A percentile compares a stretch with the other conserved stretches of the same genome.
phyloP scores from a whole-genome alignment of 2,329 filamentous ascomycete genomes.

The Aciculosporium take region DNA sequence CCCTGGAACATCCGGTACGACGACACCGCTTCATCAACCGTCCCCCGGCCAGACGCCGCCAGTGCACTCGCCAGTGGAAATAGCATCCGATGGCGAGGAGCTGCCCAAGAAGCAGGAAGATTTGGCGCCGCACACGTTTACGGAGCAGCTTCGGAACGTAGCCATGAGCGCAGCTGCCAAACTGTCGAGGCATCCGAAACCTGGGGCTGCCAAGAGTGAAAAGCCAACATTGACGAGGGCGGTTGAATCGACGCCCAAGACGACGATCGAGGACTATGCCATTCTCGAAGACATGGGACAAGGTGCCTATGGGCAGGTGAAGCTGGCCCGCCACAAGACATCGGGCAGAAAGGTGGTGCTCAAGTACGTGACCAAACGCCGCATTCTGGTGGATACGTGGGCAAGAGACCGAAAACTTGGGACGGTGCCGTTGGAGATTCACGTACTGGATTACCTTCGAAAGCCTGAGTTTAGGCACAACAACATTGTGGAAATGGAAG shows the following conservation, averaged over 20 bases:
- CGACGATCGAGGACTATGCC: constrained; percentile 76
- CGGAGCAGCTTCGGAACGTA: constrained; percentile 42
- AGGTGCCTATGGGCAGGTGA: constrained; percentile 94
- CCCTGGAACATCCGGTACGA: constrained; percentile 45
- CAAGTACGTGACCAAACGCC: constrained; percentile 94
- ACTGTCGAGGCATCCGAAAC: constrained; percentile 28
- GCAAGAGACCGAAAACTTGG: constrained; percentile 84
- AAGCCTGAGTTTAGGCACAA: constrained; percentile 53
- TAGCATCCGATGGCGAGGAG: constrained; percentile 37
- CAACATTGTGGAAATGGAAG: constrained; percentile 60
- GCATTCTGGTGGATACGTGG: constrained; percentile 97
- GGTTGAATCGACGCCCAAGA: constrained; percentile 42
- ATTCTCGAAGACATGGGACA: constrained; percentile 98
- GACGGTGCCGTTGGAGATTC: constrained; percentile 91
- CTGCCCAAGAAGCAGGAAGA: constrained; percentile 23
- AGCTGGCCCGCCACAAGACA: constrained; percentile 76
- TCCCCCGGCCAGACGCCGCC: constrained; percentile 57
- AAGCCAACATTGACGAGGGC: constrained; percentile 21
- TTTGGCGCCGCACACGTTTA: constrained; percentile 33
- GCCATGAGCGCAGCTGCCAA: constrained; percentile 41
- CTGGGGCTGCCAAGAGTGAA: constrained; percentile 17
- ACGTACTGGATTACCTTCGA: constrained; percentile 85
- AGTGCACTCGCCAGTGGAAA: constrained; percentile 40
- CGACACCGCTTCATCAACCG: constrained; percentile 64
- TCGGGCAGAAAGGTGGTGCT: constrained; percentile 75